Evolutionary conservation across 2,329 filamentous ascomycete genomes (phyloP).

Genomic region (Phaeosphaeriaceae sp.): DNA sequence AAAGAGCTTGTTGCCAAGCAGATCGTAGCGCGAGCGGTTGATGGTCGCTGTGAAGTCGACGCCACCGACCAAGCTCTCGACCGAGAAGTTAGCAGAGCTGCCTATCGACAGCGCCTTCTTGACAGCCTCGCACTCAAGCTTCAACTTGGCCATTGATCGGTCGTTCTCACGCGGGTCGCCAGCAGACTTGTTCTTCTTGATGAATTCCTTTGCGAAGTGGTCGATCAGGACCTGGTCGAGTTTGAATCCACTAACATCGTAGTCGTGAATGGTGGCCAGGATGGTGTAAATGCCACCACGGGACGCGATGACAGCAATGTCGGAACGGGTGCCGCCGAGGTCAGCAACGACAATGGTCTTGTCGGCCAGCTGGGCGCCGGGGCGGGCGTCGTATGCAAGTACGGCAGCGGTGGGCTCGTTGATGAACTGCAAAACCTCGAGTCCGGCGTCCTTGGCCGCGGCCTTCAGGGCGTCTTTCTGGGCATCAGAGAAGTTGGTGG

Average conservation of each 20-base stretch:
- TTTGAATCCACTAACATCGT: constrained; percentile 85
- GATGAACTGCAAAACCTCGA: constrained; percentile 93
- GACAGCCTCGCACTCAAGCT: constrained; percentile 85
- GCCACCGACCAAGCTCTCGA: constrained; percentile 88
- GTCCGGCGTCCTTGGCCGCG: constrained; percentile 78
- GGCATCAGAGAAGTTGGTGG: constrained; percentile 88
- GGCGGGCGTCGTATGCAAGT: constrained; percentile 88
- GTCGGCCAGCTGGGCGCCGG: constrained; percentile 76
- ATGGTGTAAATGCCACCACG: constrained; percentile 96
- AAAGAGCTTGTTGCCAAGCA: constrained; percentile 85
- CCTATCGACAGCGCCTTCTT: constrained; percentile 93
- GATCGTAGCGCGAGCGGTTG: constrained; percentile 93
- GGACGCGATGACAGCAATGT: constrained; percentile 88
- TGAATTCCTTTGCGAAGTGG: constrained; percentile 97
- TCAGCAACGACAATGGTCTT: constrained; percentile 93
- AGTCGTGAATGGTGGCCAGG: constrained; percentile 92
- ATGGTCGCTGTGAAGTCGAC: constrained; percentile 90
- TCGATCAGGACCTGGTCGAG: constrained; percentile 93
- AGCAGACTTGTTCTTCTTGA: constrained; percentile 86
- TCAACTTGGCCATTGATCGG: constrained; percentile 87
- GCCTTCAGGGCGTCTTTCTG: constrained; percentile 82
- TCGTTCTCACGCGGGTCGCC: constrained; percentile 81
- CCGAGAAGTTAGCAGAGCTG: constrained; percentile 86
- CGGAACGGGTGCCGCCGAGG: constrained; percentile 88
- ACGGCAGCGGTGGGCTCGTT: constrained; percentile 88